Base-by-base conservation (phyloP, 495 filamentous ascomycete species). In the Aspergillus baeticus region DNA sequence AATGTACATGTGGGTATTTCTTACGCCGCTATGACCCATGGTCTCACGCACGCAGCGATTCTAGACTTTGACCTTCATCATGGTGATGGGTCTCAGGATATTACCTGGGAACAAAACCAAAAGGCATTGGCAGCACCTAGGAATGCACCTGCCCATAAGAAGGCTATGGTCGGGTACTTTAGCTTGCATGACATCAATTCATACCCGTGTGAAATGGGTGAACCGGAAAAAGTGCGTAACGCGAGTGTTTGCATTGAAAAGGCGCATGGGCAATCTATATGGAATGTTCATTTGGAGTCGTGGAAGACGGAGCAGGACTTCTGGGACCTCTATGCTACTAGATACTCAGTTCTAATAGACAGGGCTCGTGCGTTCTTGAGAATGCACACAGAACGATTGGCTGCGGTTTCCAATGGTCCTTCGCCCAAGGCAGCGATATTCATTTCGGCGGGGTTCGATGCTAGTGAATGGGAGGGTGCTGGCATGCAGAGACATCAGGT, bases 161-260 rank as follows among this genome's bases (percentile, higher is more conserved):
- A 87, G 75, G 86, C 90, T 0, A 84, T 88, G 7, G 91, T 96
- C 57, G 95, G 92, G 1, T 98, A 98, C 64, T 97, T 94, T 69
- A 96, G 91, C 63, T 63, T 98, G 38, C 94, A 98, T 67, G 94
- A 98, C 67, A 96, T 98, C 72, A 96, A 98, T 71, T 96, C 91
- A 7, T 98, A 90, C 64, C 94, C 94, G 1, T 98, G 94, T 67
- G 94, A 98, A 65, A 78, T 75, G 59, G 95, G 92, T 29, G 92
- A 96, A 39, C 82, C 85, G 36, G 90, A 93, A 7, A 97, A 97
- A 67, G 84, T 98, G 46, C 88, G 85, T 65, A 93, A 90, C 60
- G 94, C 94, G 0, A 96, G 90, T 67, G 67, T 97, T 17, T 97
- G 95, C 63, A 82, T 98, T 49, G 92, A 96, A 47, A 90, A 89